Evolutionary conservation across 306 rosid species (phyloP).

Genomic region (Pyrus bretschneideri): DNA sequence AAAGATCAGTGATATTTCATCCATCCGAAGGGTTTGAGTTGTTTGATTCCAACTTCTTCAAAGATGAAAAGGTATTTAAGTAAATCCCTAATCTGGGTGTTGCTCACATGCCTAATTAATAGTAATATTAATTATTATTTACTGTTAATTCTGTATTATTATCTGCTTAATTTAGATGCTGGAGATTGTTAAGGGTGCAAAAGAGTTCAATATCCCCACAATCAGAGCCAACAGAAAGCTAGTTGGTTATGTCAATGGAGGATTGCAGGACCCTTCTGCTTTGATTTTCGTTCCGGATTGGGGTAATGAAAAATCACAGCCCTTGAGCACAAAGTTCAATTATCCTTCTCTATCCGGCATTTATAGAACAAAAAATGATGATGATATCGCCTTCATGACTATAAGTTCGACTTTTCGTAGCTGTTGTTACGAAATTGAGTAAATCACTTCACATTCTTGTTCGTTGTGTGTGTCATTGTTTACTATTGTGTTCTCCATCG

Average conservation of each 20-base stretch:
- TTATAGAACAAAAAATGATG: constrained; percentile 50
- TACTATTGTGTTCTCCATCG: no score
- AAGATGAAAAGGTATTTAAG: constrained; percentile 30
- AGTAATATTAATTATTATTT: not conserved
- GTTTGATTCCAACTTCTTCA: constrained; percentile 57
- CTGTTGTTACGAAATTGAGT: not conserved
- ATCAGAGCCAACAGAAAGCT: constrained; percentile 45
- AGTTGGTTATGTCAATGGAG: constrained; percentile 58
- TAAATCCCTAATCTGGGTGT: not conserved
- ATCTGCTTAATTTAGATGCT: constrained; percentile 18
- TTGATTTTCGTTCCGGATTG: constrained; percentile 51
- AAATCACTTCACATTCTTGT: no score
- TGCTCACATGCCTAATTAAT: not conserved
- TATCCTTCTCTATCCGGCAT: constrained; percentile 33
- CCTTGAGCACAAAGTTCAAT: constrained; percentile 27
- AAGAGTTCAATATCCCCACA: constrained; percentile 45
- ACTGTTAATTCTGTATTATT: not conserved
- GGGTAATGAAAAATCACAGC: constrained; percentile 11
- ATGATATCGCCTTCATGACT: constrained; percentile 62
- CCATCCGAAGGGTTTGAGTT: constrained; percentile 23
- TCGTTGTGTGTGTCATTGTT: no score
- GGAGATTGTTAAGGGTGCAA: constrained; percentile 44
- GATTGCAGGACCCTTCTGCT: constrained; percentile 46
- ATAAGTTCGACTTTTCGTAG: constrained; percentile 19
- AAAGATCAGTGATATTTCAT: constrained; percentile 12